These are phyloP conservation scores for Suillus spraguei DNA, from an alignment of 768 basidiomycete species.

Conservation along the genomic window DNA sequence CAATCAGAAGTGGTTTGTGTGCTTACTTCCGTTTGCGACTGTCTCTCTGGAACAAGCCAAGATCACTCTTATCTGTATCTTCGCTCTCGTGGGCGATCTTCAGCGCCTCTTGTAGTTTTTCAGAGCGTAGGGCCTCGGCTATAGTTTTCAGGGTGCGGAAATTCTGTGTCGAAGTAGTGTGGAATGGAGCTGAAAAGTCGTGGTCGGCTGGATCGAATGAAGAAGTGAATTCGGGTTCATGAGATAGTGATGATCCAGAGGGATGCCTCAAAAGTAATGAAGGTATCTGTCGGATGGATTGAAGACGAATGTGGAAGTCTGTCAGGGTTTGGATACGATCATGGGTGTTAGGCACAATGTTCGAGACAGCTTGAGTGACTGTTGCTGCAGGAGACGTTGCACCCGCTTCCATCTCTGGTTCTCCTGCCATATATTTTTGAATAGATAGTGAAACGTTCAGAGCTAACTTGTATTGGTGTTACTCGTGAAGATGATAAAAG, in stretches of 20 bases:
- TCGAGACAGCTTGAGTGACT: constrained; percentile 10
- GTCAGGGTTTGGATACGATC: constrained; percentile 49
- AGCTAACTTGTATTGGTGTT: not conserved
- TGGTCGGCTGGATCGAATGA: constrained; percentile 31
- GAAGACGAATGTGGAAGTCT: constrained; percentile 47
- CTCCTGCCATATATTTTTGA: constrained; percentile 1
- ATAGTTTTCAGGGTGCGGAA: constrained; percentile 52
- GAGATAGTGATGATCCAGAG: constrained; percentile 23
- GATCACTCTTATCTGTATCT: constrained; percentile 49
- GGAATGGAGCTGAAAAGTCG: constrained; percentile 31
- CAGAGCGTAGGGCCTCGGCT: constrained; percentile 48
- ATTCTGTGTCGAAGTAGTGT: constrained; percentile 36
- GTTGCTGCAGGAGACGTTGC: not conserved
- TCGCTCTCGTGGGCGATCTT: constrained; percentile 57
- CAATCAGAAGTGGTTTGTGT: constrained; percentile 15
- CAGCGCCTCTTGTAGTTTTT: constrained; percentile 61
- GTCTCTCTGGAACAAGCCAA: constrained; percentile 49
- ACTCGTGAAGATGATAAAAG: not conserved
- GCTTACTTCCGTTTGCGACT: constrained; percentile 60
- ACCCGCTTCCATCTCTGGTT: constrained; percentile 11
- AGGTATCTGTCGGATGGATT: constrained; percentile 49
- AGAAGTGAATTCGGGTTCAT: constrained; percentile 28
- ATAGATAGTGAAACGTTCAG: not conserved
- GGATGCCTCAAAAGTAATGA: constrained; percentile 45
- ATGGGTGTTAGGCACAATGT: constrained; percentile 33